Evolutionary conservation across 1,284 basidiomycete species (phyloP), one percentile per base, ranked within the genome.

Genomic region (Rhizoctonia solani): DNA sequence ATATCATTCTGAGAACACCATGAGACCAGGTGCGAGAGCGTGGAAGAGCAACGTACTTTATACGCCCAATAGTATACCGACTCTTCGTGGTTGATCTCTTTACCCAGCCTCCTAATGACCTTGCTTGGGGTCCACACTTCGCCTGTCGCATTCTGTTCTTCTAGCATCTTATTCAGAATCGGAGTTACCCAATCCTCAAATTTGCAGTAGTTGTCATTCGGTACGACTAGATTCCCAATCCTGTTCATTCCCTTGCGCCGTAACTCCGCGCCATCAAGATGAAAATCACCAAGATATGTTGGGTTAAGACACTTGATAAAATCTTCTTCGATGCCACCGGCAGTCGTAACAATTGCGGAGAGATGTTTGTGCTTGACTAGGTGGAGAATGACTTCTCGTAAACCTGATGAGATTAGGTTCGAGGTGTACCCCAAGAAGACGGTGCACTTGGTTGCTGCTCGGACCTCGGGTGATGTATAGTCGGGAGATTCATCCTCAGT

Each of bases 21-120:
- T 69, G 37, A 56, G 59, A 21, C 3, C 9, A 3, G 29, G 19
- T 4, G 30, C 27, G n/a, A 61, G 34, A 50, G 16, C 54, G 11
- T 25, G 30, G 37, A 16, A 14, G 42, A 47, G 27, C n/a, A 54
- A 80, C 86, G 81, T 78, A 95, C 95, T 85, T 96, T 98, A 77
- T 93, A 97, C 44, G 96, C 96, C 97, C 97, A 99, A 75, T 98
- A 98, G 75, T 98, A 98, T 66, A 99, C 93, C 71, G 92, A 95
- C 75, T 95, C 90, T 79, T 99, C 96, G 76, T 98, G 89, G 77
- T 98, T 82, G 71, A 99, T 98, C 79, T 99, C 97, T 76, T 92
- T 93, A 27, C 97, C 97, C 19, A 99, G 80, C 59, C 97, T 81
- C 44, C 84, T 85, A 73, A 98, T 98, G 75, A 99, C 93, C 19